phyloP scores from a whole-genome alignment of 148 eudicot genomes.

The Rhododendron ovatum region DNA sequence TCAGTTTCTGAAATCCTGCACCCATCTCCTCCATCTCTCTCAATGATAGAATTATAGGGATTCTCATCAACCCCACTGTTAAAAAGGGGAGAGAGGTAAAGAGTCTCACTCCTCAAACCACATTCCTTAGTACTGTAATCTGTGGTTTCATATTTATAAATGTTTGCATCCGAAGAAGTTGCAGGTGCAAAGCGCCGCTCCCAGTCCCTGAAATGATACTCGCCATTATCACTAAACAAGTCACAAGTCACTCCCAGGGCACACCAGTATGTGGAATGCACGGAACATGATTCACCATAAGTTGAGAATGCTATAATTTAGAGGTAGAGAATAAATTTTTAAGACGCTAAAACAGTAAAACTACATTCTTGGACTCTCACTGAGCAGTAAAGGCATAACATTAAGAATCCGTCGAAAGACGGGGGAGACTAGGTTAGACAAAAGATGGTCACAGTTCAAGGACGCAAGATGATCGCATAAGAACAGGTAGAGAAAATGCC shows the following conservation, averaged over 20 bases:
- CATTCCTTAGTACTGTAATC: conserved; percentile 18
- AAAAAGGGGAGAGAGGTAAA: conserved; percentile 20
- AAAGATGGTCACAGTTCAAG: neutral
- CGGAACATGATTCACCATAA: neutral
- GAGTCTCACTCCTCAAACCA: conserved; percentile 22
- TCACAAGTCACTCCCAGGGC: neutral
- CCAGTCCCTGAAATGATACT: conserved; percentile 39
- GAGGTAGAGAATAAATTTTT: neutral
- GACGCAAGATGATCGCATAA: neutral
- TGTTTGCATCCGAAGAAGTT: conserved; percentile 22
- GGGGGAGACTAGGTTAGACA: neutral
- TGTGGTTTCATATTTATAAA: conserved; percentile 8
- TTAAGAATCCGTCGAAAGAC: neutral
- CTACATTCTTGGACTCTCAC: neutral
- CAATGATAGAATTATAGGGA: conserved; percentile 18
- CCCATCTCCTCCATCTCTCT: conserved; percentile 21
- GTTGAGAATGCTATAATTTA: neutral
- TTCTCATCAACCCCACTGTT: conserved; percentile 25
- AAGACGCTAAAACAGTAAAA: no score
- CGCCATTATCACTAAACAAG: conserved; percentile 6
- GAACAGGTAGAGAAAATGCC: neutral
- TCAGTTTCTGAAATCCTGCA: conserved; percentile 28
- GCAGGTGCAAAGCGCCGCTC: conserved; percentile 27
- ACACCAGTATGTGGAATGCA: neutral
- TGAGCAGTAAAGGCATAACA: neutral